phyloP scores from a whole-genome alignment of 1,284 basidiomycete genomes.

The Laetiporus sulphureus region DNA sequence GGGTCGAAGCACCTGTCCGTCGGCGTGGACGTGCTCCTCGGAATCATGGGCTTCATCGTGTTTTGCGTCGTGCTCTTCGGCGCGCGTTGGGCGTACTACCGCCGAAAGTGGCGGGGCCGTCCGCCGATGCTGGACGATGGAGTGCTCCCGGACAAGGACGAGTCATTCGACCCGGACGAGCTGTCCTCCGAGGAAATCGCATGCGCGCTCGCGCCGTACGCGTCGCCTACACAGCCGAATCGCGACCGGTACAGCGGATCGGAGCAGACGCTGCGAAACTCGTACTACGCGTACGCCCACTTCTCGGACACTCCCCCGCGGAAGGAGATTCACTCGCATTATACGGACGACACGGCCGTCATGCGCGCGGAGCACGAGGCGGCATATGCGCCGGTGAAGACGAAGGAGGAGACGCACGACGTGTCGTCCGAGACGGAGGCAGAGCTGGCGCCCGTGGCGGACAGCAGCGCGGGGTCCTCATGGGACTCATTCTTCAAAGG shows the following conservation, averaged over 20 bases:
- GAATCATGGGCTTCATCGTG: slow-evolving; percentile 47
- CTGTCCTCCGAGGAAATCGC: slow-evolving; percentile 14
- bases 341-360: slow-evolving; percentile 29
- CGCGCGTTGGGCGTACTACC: slow-evolving; percentile 40
- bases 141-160: slow-evolving; percentile 11
- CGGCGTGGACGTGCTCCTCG: slow-evolving; percentile 55
- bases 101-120: slow-evolving; percentile 25
- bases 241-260: slow-evolving; percentile 18
- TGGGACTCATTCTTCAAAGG: background rate
- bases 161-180: slow-evolving; percentile 20
- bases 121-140: too few species aligned
- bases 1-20: slow-evolving; percentile 35
- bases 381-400: too few species aligned
- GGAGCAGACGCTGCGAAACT: slow-evolving; percentile 24
- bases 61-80: slow-evolving; percentile 48
- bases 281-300: background rate
- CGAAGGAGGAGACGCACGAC: too few species aligned
- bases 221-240: slow-evolving; percentile 15
- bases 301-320: too few species aligned
- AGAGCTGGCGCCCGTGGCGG: too few species aligned
- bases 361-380: slow-evolving; percentile 16
- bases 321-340: slow-evolving; percentile 20
- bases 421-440: too few species aligned
- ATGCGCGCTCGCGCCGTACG: slow-evolving; percentile 23
- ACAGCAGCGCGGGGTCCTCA: background rate